Evolutionary conservation across 1,284 basidiomycete species (phyloP).

Genomic region (Coniophora puteana): DNA sequence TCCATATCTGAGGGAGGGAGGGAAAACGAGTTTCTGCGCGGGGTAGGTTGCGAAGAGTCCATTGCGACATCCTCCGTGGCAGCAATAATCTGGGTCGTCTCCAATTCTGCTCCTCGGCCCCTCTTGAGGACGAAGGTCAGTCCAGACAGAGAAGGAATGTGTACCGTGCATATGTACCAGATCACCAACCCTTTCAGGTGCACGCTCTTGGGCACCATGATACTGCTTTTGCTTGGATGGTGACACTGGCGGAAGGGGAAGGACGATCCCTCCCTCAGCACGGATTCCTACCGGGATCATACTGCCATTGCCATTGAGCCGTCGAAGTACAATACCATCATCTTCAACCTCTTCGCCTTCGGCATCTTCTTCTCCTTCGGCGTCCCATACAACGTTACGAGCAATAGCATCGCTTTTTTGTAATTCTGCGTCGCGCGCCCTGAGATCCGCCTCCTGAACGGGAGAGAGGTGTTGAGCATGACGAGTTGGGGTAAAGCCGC

Average conservation of each 20-base stretch:
- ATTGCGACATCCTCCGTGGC: constrained; percentile 29
- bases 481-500: constrained; percentile 41
- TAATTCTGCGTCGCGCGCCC: constrained; percentile 50
- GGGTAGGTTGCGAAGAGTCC: constrained; percentile 16
- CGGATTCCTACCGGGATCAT: constrained; percentile 45
- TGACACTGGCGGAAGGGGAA: constrained; percentile 27
- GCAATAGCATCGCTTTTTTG: constrained; percentile 44
- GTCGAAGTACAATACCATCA: constrained; percentile 35
- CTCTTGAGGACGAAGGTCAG: constrained; percentile 12
- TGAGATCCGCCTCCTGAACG: constrained; percentile 48
- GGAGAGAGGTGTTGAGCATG: constrained; percentile 46
- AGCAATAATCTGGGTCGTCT: constrained; percentile 40
- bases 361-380: constrained; percentile 47
- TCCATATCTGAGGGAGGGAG: constrained; percentile 46
- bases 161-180: constrained; percentile 41
- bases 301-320: constrained; percentile 15
- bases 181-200: constrained; percentile 53
- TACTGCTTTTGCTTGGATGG: constrained; percentile 40
- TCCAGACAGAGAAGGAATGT: neutral
- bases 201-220: constrained; percentile 45
- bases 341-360: constrained; percentile 47
- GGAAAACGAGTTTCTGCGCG: constrained; percentile 11
- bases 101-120: constrained; percentile 21
- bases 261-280: constrained; percentile 41
- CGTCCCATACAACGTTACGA: constrained; percentile 48